Conservation (phyloP, 306 rosid species). For the Quercus variabilis region DNA sequence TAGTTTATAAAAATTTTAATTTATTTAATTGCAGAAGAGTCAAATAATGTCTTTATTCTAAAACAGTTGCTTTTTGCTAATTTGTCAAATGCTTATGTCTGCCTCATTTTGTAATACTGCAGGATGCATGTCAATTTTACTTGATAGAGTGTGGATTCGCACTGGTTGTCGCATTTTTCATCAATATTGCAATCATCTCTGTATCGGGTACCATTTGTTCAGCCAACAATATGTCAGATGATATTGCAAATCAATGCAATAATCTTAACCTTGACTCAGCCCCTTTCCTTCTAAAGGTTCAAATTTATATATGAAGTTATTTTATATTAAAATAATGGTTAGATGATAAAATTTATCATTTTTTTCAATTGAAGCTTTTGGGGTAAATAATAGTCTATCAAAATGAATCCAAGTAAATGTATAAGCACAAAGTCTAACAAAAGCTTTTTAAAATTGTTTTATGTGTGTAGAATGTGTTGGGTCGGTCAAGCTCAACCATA, state of each 20-base stretch:
- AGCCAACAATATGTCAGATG: conserved; percentile 30
- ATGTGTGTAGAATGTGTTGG: conserved; percentile 64
- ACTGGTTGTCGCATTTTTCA: conserved; percentile 67
- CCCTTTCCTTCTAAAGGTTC: conserved; percentile 87
- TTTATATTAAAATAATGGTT: no score
- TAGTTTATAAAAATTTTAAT: no score
- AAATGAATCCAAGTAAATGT: not conserved
- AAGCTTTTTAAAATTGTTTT: not conserved
- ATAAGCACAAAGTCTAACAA: not conserved
- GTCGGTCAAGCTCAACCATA: conserved; percentile 63
- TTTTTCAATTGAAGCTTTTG: no score
- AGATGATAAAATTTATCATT: no score
- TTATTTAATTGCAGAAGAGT: no score
- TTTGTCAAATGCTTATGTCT: conserved; percentile 5
- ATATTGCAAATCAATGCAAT: conserved; percentile 25
- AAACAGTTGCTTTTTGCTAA: not conserved
- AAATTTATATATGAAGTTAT: not conserved
- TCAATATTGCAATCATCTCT: conserved; percentile 70
- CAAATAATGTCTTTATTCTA: no score
- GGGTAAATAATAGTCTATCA: no score
- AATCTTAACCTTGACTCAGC: conserved; percentile 70
- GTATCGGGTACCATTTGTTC: conserved; percentile 69
- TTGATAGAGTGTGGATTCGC: conserved; percentile 82
- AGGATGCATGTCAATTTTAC: conserved; percentile 80
- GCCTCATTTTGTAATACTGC: conserved; percentile 5